phyloP scores from a whole-genome alignment of 2,329 filamentous ascomycete genomes.

The Exophiala viscosa region DNA sequence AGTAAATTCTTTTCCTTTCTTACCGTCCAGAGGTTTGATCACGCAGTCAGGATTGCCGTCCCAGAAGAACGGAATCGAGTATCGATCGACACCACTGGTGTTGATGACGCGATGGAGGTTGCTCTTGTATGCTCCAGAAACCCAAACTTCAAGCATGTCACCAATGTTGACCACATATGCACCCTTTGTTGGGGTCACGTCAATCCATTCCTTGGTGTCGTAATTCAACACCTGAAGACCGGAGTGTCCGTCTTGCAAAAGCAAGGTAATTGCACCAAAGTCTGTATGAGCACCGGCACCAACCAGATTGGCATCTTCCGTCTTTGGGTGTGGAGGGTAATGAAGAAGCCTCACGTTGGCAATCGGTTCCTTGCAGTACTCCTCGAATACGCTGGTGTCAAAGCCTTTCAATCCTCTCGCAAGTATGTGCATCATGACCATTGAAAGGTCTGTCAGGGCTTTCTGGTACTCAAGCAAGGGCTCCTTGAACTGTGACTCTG shows the following conservation, averaged over 20 bases:
- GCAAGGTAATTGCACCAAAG: constrained; percentile 56
- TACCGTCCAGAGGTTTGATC: constrained; percentile 24
- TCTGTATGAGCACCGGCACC: constrained; percentile 40
- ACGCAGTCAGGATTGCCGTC: constrained; percentile 50
- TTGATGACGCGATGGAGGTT: constrained; percentile 57
- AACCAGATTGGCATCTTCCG: constrained; percentile 22
- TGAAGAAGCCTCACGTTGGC: constrained; percentile 31
- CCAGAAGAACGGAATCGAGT: constrained; percentile 57
- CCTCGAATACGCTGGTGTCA: constrained; percentile 30
- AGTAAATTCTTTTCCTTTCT: constrained; percentile 14
- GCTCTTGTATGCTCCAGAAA: constrained; percentile 51
- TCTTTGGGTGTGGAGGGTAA: constrained; percentile 31
- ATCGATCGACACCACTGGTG: constrained; percentile 48
- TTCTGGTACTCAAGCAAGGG: constrained; percentile 19
- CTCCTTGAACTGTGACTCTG: constrained; percentile 9
- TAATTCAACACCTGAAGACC: constrained; percentile 53
- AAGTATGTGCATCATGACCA: constrained; percentile 33
- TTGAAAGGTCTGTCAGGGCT: constrained; percentile 12
- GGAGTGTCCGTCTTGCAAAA: constrained; percentile 50
- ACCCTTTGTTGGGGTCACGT: constrained; percentile 43
- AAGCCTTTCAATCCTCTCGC: constrained; percentile 48
- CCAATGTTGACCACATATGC: constrained; percentile 48
- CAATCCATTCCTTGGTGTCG: constrained; percentile 43
- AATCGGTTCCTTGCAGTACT: constrained; percentile 29
- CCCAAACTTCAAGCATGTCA: constrained; percentile 36